Base-by-base conservation (phyloP, 2,329 filamentous ascomycete species). In the Lasiodiplodia hormozganensis region DNA sequence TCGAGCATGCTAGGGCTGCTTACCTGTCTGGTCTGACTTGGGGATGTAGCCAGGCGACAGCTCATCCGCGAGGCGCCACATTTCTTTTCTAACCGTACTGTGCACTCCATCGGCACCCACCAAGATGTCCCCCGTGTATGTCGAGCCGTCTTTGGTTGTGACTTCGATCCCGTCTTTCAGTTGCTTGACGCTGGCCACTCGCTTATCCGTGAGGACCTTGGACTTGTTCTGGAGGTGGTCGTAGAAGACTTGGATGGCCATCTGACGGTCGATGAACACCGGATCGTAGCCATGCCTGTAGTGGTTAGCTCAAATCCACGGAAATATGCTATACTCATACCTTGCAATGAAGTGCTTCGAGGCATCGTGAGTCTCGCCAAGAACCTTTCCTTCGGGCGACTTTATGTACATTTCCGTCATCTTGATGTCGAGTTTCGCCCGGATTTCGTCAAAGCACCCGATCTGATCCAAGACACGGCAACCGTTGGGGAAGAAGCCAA, bases 201-300 rank as follows among this genome's bases (percentile, higher is more conserved):
- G 25, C 38, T 65, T 69, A 18, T 23, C 31, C 7, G 31, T 38
- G 1, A 64, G 25, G 51, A 65, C 36, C n/a, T 65, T 65, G 34
- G 28, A 23, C 16, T 65, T 65, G 51, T 34, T 43, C 23, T 56
- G 28, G 6, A 65, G 16, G 25, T 56, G 43, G 10, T 75, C 67
- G 49, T 74, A 74, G 5, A 77, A 58, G 8, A 70, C 71, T 64
- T 72, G 52, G 31, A 67, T 25, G 31, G 68, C 43, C 68, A 68
- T 62, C 23, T 69, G 68, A 25, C 69, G 69, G 28, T 70, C 65
- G 25, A 70, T 23, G 23, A 68, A 70, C 16, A 69, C 52, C 6
- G 62, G 57, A n/a, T 54, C 38, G 40, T 69, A 69, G 5, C 62
- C 62, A 18, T 53, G 43, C 8, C 62, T 65, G 36, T 7, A 52